Evolutionary conservation across 176 grass and related monocot genomes (phyloP).

Genomic region (Luzula sylvatica): DNA sequence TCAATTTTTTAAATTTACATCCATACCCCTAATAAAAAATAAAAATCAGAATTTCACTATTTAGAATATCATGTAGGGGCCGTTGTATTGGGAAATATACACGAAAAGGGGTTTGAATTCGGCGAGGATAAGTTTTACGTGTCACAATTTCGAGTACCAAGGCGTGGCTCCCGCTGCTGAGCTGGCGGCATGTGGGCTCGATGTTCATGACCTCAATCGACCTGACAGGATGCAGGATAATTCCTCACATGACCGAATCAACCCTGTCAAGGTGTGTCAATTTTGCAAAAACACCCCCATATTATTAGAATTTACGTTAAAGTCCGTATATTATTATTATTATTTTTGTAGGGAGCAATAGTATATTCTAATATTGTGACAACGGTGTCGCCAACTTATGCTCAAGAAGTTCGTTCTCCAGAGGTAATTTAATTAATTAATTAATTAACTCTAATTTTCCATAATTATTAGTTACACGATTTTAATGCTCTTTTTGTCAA

Average conservation of each 20-base stretch:
- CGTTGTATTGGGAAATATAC: conserved; percentile 97
- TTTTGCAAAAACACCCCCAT: too few relatives aligned
- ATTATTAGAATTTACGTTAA: neutral
- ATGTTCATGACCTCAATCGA: conserved; percentile 73
- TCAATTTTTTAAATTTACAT: too few relatives aligned
- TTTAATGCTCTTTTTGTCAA: conserved; percentile 16
- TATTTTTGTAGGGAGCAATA: conserved; percentile 64
- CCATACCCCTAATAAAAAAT: too few relatives aligned
- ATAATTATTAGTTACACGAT: neutral
- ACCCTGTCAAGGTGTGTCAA: conserved; percentile 56
- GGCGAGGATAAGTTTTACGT: conserved; percentile 94
- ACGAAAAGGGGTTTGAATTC: conserved; percentile 70
- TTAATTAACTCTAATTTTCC: conserved; percentile 24
- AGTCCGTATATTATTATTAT: neutral
- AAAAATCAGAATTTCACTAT: too few relatives aligned
- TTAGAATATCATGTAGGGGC: conserved; percentile 37
- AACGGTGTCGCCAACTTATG: conserved; percentile 94
- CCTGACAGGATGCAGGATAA: conserved; percentile 82
- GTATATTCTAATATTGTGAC: conserved; percentile 98
- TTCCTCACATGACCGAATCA: conserved; percentile 69
- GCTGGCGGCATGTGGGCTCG: conserved; percentile 77
- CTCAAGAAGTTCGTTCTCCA: conserved; percentile 66
- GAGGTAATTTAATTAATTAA: conserved; percentile 48
- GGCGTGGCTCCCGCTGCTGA: conserved; percentile 62
- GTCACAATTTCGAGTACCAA: conserved; percentile 98